Conservation (phyloP, 306 rosid genomes). For the Canavalia gladiata region DNA sequence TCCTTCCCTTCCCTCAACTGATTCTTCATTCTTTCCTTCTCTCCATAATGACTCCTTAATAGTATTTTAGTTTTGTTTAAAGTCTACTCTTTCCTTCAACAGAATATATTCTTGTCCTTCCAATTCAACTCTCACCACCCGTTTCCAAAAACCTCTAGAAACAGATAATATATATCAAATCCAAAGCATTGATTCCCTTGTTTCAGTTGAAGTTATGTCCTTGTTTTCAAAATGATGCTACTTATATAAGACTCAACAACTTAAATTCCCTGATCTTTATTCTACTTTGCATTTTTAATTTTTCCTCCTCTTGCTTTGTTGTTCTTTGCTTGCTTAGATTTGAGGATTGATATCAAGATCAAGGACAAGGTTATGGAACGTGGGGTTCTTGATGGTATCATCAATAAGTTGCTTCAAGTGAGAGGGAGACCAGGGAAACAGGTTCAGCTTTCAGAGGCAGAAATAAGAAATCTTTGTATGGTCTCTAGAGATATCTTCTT, state of each 20-base stretch:
- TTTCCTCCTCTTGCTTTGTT: constrained; percentile 15
- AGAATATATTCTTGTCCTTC: constrained; percentile 67
- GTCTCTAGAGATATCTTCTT: constrained; percentile 52
- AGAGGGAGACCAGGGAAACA: constrained; percentile 57
- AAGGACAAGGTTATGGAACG: constrained; percentile 46
- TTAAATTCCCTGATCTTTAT: constrained; percentile 45
- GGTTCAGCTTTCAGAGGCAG: constrained; percentile 53
- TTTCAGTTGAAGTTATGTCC: constrained; percentile 43
- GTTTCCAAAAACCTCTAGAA: constrained; percentile 42
- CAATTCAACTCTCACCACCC: constrained; percentile 53
- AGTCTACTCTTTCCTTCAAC: constrained; percentile 46
- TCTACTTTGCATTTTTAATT: constrained; percentile 21
- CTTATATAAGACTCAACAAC: constrained; percentile 43
- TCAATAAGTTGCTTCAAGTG: constrained; percentile 53
- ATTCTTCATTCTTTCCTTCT: constrained; percentile 40
- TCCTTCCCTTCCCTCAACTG: background rate
- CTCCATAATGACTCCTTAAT: constrained; percentile 16
- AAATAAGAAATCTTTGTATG: constrained; percentile 54
- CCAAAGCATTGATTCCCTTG: constrained; percentile 48
- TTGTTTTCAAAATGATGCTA: constrained; percentile 34
- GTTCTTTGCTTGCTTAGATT: constrained; percentile 31
- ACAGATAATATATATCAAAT: background rate
- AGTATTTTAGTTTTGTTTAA: constrained; percentile 5
- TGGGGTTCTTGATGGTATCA: constrained; percentile 52
- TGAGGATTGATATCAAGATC: constrained; percentile 4